Evolutionary conservation across 805 yeast genomes (phyloP), one percentile per base, ranked within the genome.

Genomic region (Phaffomyces thermotolerans): DNA sequence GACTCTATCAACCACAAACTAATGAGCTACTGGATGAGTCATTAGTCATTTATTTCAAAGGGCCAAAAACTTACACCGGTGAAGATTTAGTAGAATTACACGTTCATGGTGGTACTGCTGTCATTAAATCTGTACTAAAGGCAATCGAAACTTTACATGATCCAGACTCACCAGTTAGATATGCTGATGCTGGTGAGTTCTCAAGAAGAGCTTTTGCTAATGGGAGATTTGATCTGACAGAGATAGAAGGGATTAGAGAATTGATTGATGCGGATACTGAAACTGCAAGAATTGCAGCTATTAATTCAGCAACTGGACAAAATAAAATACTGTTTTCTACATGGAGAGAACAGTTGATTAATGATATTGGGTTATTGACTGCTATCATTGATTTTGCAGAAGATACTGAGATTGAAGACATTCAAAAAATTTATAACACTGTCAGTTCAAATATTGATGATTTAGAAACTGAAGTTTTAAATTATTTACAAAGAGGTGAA

Each of bases 301-400:
- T 89, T 14, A 67, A 73, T 3, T 79, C 91, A 24, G 79, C 91
- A 50, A 75, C 78, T 8, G 97, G 98, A 1, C 65, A 72, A 29
- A 79, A 81, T 36, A 77, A 73, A 44, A 48, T 55, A 4, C 50
- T 75, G 25, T 86, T 86, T 56, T 56, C 60, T 8, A 27, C 56
- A 1, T 90, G 98, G 97, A 71, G 96, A 54, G 56, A 69, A 6
- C 63, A 69, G 15, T 71, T 93, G 3, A 70, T 91, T 2, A 65
- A 79, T 4, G 73, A 78, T 46, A 75, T 83, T 41, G 95, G 96
- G 0, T 63, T 82, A 40, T 61, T 91, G 42, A 79, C 98, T 0
- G 96, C 98, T 0, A 72, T 90, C 2, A 87, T 93, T 34, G 99
- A 93, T 63, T 93, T 93, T 63, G 91, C 96, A 8, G 98, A 93